phyloP scores from a whole-genome alignment of 176 grass and related monocot species.

The Sorghum bicolor region DNA sequence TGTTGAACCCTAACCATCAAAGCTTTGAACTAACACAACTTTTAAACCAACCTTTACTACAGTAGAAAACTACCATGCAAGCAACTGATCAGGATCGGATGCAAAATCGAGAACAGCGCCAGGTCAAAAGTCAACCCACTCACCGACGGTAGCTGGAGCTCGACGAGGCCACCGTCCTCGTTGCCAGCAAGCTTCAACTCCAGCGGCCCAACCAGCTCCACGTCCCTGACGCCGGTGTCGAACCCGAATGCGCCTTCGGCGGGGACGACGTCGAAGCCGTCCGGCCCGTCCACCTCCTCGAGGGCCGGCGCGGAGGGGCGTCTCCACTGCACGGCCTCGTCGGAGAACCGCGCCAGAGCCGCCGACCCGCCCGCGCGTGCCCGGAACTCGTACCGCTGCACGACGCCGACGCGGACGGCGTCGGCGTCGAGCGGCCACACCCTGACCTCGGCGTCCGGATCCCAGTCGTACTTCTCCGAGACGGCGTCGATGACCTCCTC shows the following conservation, averaged over 20 bases:
- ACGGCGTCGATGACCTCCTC: constrained; percentile 61
- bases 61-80: neutral
- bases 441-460: constrained; percentile 48
- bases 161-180: constrained; percentile 36
- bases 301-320: constrained; percentile 22
- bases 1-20: neutral
- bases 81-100: constrained; percentile 22
- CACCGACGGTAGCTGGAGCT: constrained; percentile 66
- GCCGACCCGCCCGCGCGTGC: constrained; percentile 36
- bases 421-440: constrained; percentile 56
- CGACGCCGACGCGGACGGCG: constrained; percentile 33
- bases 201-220: constrained; percentile 76
- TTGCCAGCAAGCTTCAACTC: constrained; percentile 47
- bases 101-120: neutral
- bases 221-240: constrained; percentile 40
- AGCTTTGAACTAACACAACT: neutral
- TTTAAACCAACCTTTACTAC: neutral
- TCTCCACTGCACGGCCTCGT: constrained; percentile 57
- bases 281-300: constrained; percentile 58
- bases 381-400: constrained; percentile 69
- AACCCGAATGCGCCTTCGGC: constrained; percentile 32
- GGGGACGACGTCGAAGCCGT: constrained; percentile 58
- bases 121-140: constrained; percentile 50
- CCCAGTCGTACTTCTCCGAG: constrained; percentile 70
- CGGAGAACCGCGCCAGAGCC: constrained; percentile 34